Evolutionary conservation across 2,329 filamentous ascomycete genomes (phyloP).

Genomic region (Colletotrichum plurivorum): DNA sequence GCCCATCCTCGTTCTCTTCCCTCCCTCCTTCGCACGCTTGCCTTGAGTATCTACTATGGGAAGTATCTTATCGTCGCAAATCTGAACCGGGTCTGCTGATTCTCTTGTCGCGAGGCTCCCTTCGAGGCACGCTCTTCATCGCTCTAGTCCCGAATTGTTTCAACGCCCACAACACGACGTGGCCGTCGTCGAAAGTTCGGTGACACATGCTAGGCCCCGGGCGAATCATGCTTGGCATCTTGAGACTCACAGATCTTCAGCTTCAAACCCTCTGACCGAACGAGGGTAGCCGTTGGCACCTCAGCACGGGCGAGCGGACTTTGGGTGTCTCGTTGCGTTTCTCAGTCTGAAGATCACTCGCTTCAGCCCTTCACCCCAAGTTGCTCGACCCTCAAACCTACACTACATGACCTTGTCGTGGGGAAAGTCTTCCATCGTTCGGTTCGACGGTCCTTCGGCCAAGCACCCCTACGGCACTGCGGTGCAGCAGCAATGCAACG

Average conservation of each 20-base stretch:
- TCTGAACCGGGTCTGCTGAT: background rate
- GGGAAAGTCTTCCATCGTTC: background rate
- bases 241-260: constrained; percentile 35
- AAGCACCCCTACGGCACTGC: background rate
- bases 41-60: background rate
- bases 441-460: no score
- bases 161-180: constrained; percentile 35
- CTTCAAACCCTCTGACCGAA: constrained; percentile 35
- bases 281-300: constrained; percentile 1
- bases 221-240: constrained; percentile 37
- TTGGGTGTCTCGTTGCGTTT: constrained; percentile 13
- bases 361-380: constrained; percentile 34
- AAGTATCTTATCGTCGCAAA: constrained; percentile 8
- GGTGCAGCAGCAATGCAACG: constrained; percentile 25
- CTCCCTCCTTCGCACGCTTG: no score
- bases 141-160: constrained; percentile 27
- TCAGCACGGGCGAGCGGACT: background rate
- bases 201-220: constrained; percentile 28
- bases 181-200: constrained; percentile 28
- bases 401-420: background rate
- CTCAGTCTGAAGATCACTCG: constrained; percentile 37
- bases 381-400: constrained; percentile 10
- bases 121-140: background rate
- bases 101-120: background rate
- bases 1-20: background rate